These are phyloP conservation scores for Spergularia marina DNA, from an alignment of 148 eudicot genomes.

Conservation along the genomic window DNA sequence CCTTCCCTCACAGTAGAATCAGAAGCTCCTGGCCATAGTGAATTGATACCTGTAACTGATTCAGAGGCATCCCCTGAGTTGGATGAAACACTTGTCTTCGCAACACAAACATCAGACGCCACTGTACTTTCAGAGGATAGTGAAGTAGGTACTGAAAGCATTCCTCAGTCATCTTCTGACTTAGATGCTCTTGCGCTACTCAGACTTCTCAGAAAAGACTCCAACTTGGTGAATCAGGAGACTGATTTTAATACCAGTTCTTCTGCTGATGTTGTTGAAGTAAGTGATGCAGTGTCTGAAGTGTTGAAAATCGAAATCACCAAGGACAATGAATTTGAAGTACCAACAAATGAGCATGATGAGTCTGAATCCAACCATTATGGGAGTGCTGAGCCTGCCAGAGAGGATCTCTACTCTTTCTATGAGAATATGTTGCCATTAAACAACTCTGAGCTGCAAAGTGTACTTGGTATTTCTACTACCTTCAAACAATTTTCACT, in stretches of 20 bases:
- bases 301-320: constrained; percentile 12
- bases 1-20: not conserved
- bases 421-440: constrained; percentile 35
- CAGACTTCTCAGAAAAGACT: constrained; percentile 17
- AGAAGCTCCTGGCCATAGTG: constrained; percentile 1
- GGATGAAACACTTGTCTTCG: not conserved
- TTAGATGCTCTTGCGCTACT: constrained; percentile 25
- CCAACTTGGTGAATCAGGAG: constrained; percentile 24
- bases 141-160: constrained; percentile 25
- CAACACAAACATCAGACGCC: constrained; percentile 3
- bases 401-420: constrained; percentile 58
- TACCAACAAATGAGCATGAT: constrained; percentile 22
- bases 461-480: constrained; percentile 30
- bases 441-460: constrained; percentile 28
- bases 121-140: constrained; percentile 24
- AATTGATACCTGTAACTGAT: not conserved
- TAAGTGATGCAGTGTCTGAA: constrained; percentile 30
- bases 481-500: constrained; percentile 29
- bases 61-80: constrained; percentile 1
- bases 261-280: constrained; percentile 23
- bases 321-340: constrained; percentile 26
- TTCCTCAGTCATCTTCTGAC: constrained; percentile 29
- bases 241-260: constrained; percentile 28
- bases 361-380: constrained; percentile 21
- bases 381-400: constrained; percentile 27